Conservation (phyloP, 2,329 filamentous ascomycete genomes). For the Aspergillus tubingensis region DNA sequence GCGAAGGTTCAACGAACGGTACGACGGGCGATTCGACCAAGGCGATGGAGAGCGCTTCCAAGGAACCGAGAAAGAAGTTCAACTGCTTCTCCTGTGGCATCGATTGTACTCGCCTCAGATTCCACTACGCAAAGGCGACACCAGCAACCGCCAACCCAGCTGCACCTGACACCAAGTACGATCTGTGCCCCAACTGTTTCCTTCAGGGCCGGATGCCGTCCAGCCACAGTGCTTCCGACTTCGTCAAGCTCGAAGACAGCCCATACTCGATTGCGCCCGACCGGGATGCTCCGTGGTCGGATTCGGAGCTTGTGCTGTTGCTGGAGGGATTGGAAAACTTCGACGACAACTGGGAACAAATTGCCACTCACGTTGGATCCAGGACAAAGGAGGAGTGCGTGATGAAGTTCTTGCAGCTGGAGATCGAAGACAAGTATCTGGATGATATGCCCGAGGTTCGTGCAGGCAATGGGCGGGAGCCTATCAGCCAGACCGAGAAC, state of each 20-base stretch:
- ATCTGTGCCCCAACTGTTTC: slow-evolving; percentile 89
- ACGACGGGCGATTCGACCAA: slow-evolving; percentile 62
- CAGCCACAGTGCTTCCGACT: slow-evolving; percentile 77
- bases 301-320: slow-evolving; percentile 83
- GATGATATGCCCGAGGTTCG: slow-evolving; percentile 73
- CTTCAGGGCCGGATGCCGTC: slow-evolving; percentile 79
- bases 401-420: slow-evolving; percentile 90
- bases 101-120: slow-evolving; percentile 76
- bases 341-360: slow-evolving; percentile 93
- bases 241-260: slow-evolving; percentile 87
- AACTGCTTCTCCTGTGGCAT: slow-evolving; percentile 91
- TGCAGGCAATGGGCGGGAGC: slow-evolving; percentile 74
- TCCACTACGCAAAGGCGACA: slow-evolving; percentile 67
- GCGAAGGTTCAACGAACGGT: slow-evolving; percentile 70
- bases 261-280: slow-evolving; percentile 76
- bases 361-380: slow-evolving; percentile 88
- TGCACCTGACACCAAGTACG: slow-evolving; percentile 68
- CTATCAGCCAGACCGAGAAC: slow-evolving; percentile 91
- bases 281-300: slow-evolving; percentile 84
- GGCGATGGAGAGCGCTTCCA: slow-evolving; percentile 61
- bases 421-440: slow-evolving; percentile 96
- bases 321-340: slow-evolving; percentile 90
- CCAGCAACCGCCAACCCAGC: slow-evolving; percentile 59
- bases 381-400: slow-evolving; percentile 95
- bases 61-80: slow-evolving; percentile 65